phyloP scores from a whole-genome alignment of 306 rosid genomes.

The Morella rubra region DNA sequence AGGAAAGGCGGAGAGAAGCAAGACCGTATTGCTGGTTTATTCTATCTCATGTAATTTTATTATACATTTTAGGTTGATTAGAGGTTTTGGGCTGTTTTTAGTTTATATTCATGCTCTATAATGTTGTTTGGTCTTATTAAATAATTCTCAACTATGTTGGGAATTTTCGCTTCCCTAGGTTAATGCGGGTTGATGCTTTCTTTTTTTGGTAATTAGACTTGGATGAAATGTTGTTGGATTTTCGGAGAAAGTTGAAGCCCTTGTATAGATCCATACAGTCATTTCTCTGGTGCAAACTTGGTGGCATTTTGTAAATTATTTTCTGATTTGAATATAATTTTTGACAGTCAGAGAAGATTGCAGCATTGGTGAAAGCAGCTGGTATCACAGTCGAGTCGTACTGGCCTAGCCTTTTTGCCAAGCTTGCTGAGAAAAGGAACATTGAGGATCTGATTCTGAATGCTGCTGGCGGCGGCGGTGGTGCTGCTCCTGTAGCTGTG shows the following conservation, averaged over 20 bases:
- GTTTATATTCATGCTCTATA: not conserved
- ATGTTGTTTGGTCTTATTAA: not conserved
- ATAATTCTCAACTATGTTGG: not conserved
- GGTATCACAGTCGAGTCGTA: slow-evolving; percentile 52
- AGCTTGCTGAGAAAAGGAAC: slow-evolving; percentile 61
- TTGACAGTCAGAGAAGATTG: slow-evolving; percentile 68
- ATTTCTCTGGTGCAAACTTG: not conserved
- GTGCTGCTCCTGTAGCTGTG: slow-evolving; percentile 43
- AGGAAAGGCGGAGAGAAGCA: not conserved
- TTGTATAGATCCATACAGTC: not conserved
- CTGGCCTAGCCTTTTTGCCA: slow-evolving; percentile 74
- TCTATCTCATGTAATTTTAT: too few relatives aligned
- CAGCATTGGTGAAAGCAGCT: slow-evolving; percentile 50
- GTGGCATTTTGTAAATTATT: not conserved
- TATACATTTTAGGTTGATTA: not conserved
- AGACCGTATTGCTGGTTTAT: not conserved
- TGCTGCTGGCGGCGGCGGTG: slow-evolving; percentile 54
- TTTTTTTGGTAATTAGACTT: not conserved
- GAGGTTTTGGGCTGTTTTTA: not conserved
- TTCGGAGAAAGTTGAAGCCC: not conserved
- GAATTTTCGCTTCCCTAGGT: not conserved
- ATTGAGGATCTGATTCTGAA: slow-evolving; percentile 60
- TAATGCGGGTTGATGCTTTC: too few relatives aligned
- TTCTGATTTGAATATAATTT: not conserved
- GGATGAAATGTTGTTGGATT: not conserved